phyloP scores from a whole-genome alignment of 768 basidiomycete genomes.

The Cystobasidium tubakii region DNA sequence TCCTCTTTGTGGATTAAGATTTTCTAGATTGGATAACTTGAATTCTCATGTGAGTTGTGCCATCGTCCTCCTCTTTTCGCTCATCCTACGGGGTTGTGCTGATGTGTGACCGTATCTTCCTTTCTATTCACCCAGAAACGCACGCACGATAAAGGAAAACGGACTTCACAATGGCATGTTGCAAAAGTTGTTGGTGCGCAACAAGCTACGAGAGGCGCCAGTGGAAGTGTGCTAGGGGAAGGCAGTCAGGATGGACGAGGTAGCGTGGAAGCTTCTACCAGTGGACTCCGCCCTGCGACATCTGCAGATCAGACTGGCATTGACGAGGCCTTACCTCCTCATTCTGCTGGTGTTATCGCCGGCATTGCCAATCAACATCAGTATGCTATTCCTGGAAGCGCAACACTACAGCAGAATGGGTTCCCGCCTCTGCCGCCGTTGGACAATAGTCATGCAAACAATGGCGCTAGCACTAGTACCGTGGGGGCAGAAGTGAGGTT shows the following conservation, averaged over 20 bases:
- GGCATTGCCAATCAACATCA: no score
- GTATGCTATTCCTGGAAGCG: no score
- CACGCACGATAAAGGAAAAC: conserved; percentile 34
- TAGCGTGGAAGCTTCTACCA: not conserved
- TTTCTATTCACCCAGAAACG: conserved; percentile 18
- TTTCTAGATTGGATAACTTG: conserved; percentile 32
- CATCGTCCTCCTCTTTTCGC: not conserved
- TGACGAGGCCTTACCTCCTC: not conserved
- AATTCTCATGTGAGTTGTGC: conserved; percentile 28
- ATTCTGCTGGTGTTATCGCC: not conserved
- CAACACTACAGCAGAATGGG: not conserved
- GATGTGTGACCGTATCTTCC: not conserved
- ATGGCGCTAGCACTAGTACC: not conserved
- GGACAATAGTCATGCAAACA: not conserved
- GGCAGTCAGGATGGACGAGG: not conserved
- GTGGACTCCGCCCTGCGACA: not conserved
- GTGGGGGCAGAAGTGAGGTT: not conserved
- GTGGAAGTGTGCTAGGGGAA: not conserved
- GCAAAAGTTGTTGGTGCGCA: conserved; percentile 26
- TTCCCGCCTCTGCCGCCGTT: not conserved
- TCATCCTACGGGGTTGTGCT: not conserved
- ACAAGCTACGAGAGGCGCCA: not conserved
- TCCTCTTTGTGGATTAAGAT: conserved; percentile 24
- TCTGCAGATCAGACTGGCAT: not conserved
- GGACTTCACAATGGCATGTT: conserved; percentile 36